These are phyloP conservation scores for Orbilia javanica DNA, from an alignment of 2,329 filamentous ascomycete species.

Conservation along the genomic window DNA sequence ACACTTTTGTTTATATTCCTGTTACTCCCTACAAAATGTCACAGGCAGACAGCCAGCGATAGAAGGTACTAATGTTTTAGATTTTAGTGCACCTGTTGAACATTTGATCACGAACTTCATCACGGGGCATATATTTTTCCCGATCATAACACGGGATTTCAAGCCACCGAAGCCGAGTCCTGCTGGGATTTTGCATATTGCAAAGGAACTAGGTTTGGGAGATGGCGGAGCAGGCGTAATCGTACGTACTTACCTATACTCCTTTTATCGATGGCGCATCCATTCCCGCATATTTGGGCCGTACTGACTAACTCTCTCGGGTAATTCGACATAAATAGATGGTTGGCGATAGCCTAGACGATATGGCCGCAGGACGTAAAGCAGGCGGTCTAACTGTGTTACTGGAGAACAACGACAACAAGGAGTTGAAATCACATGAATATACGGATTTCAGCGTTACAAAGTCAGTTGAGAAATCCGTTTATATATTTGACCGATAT, in stretches of 20 bases:
- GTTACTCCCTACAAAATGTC: no score
- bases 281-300: background rate
- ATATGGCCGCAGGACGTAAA: constrained; percentile 86
- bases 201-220: constrained; percentile 77
- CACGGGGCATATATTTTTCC: constrained; percentile 75
- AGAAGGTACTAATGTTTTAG: background rate
- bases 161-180: constrained; percentile 87
- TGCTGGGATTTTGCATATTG: constrained; percentile 88
- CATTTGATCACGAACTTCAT: constrained; percentile 83
- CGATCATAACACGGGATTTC: constrained; percentile 87
- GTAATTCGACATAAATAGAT: constrained; percentile 65
- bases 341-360: constrained; percentile 84
- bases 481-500: constrained; percentile 69
- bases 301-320: background rate
- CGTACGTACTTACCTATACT: constrained; percentile 17
- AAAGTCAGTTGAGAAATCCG: constrained; percentile 60
- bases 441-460: constrained; percentile 81
- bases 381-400: constrained; percentile 93
- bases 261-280: background rate
- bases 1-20: background rate
- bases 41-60: no score
- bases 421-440: constrained; percentile 75
- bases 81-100: constrained; percentile 73
- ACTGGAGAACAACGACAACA: constrained; percentile 84
- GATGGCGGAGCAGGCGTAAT: constrained; percentile 68